Base-by-base conservation (phyloP, 1,284 basidiomycete genomes). In the Sporisorium exsertum region DNA sequence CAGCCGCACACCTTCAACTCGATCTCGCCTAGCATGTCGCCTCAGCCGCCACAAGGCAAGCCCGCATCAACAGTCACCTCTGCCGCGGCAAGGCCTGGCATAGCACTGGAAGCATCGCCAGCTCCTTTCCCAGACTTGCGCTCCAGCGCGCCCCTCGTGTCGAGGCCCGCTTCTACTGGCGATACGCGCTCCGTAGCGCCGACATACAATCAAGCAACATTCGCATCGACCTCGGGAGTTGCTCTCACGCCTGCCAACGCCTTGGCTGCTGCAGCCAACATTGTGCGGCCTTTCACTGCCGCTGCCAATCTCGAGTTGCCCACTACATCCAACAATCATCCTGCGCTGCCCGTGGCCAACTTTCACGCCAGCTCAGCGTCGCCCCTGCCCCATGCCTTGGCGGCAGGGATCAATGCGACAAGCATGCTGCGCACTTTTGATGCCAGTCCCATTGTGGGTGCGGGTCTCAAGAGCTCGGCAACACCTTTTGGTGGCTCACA, bases 141-240 rank as follows among this genome's bases (percentile, higher is more conserved):
- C 9, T 10, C 42, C 7, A 46, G 40, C 24, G 45, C 51, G 4
- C 26, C 59, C 8, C 27, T 46, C 29, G 40, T 73, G 55, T 24
- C 57, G 13, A 54, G 71, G 12, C 71, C 72, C 18, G 65, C 72
- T 10, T 74, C 72, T 20, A 64, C 72, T 6, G 66, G 65, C 33
- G 18, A 58, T 2, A 37, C 50, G 13, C 54, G 61, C 4, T 46
- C 58, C 4, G 33, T 40, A 12, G 61, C 61, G 2, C 61, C 60
- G 2, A 53, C 45, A 10, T 64, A 64, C 46, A 63, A 33, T 15
- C 35, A 67, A 3, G 47, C 58, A 10, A 49, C 57, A 3, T 68
- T 54, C 20, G 45, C 68, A 16, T 29, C 60, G 5, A 47, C 29
- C 16, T 35, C 60, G 12, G 64, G n/a, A 22, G 32, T 60, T 22